Evolutionary conservation across 495 filamentous ascomycete genomes (phyloP).

Genomic region (Saxispiralis lemnorum): DNA sequence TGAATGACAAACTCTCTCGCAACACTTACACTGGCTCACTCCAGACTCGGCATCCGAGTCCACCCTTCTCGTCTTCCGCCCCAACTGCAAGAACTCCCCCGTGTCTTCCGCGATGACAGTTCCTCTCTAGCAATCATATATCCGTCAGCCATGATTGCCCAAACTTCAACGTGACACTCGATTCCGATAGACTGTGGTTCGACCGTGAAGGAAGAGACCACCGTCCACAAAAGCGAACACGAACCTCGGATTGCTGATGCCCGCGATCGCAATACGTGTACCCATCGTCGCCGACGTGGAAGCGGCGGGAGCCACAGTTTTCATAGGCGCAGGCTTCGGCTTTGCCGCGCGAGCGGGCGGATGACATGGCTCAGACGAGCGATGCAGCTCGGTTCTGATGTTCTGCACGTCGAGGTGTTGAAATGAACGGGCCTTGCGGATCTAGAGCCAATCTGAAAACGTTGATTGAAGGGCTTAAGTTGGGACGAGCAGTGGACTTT

Average conservation of each 20-base stretch:
- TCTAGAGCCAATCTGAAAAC: no score
- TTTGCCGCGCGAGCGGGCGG: not conserved
- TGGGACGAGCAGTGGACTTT: no score
- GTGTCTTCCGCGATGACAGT: conserved; percentile 45
- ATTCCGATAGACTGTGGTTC: no score
- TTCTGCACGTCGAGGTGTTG: no score
- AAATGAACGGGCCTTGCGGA: no score
- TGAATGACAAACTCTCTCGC: not conserved
- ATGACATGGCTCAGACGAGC: conserved; percentile 4
- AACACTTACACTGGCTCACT: conserved; percentile 27
- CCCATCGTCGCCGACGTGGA: conserved; percentile 42
- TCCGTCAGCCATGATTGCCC: no score
- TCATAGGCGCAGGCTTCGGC: conserved; percentile 18
- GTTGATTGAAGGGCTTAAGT: no score
- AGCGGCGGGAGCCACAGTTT: conserved; percentile 43
- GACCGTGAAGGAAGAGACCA: no score
- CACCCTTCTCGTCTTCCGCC: conserved; percentile 39
- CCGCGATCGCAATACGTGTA: conserved; percentile 48
- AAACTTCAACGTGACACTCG: no score
- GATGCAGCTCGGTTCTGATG: no score
- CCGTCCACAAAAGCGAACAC: no score
- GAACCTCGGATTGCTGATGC: conserved; percentile 33
- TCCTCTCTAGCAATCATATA: no score
- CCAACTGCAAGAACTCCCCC: conserved; percentile 52
- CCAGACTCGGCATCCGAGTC: conserved; percentile 19